Evolutionary conservation across 116 monocot species (phyloP), one percentile per base, ranked within the genome.

Genomic region (Trichopus zeylanicus): DNA sequence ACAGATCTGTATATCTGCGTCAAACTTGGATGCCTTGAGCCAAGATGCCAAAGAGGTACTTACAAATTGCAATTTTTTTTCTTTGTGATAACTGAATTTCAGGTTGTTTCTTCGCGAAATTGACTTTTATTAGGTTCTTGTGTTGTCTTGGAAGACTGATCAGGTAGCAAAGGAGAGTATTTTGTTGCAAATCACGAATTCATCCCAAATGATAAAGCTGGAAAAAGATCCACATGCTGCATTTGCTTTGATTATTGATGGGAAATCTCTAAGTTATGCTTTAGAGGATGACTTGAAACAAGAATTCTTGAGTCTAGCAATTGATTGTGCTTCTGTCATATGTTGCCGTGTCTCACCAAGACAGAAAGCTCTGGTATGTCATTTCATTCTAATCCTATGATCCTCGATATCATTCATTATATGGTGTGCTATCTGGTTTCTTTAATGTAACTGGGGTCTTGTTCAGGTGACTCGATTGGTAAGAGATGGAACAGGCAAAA

Each of bases 261-360:
- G 78, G 6, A 72, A 56, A 29, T 60, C 72, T 21, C 59, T 78
- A 32, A 51, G 38, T 11, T 78, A 51, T 60, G 73, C 63, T 67
- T 61, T 78, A 24, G 60, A 57, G 31, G 68, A 73, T 54, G 54
- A 55, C 54, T 27, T 65, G 28, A 78, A 68, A 34, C 22, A 78
- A 5, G 21, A 34, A 5, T 78, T 78, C 29, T 59, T 73, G 12
- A 54, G 10, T 29, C 59, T 72, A 6, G 72, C 68, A 35, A 30
- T 64, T 33, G 35, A 35, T 27, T 78, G 78, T 64, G 78, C 65
- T 37, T 78, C 78, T 7, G 73, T 78, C 0, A 78, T 78, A 22
- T 78, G 78, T 60, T 78, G 78, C 35, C 72, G 73, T 18, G 73
- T 73, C 3, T 78, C 73, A 12, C 78, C 78, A 6, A 73, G 68